These are phyloP conservation scores for Jatropha curcas DNA, from an alignment of 345 rosid species.

Conservation along the genomic window DNA sequence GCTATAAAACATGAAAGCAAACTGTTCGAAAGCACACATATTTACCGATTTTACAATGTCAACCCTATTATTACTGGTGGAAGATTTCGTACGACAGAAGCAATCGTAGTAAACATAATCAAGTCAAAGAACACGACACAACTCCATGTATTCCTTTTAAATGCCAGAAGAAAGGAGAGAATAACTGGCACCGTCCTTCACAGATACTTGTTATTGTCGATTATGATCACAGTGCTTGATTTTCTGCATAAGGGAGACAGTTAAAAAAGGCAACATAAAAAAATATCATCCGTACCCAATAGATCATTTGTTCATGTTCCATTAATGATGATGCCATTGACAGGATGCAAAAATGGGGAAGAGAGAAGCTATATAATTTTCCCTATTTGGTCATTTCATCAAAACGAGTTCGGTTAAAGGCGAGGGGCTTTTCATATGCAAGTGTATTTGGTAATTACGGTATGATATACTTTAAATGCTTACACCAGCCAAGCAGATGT, in stretches of 20 bases:
- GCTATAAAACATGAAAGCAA: conserved; percentile 7
- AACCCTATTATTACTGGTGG: not conserved
- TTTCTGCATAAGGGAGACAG: conserved; percentile 7
- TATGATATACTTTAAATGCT: not conserved
- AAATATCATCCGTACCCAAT: not conserved
- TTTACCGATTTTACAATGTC: conserved; percentile 10
- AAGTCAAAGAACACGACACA: not conserved
- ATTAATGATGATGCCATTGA: no score
- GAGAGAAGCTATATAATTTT: no score
- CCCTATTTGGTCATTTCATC: no score
- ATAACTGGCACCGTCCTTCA: not conserved
- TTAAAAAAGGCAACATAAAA: not conserved
- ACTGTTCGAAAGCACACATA: conserved; percentile 7
- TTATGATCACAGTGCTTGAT: conserved; percentile 6
- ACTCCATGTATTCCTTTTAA: not conserved
- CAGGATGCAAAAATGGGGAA: no score
- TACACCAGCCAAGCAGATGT: not conserved
- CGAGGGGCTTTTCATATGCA: no score
- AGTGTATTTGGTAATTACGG: no score
- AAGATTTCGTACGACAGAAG: not conserved
- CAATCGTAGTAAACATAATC: not conserved
- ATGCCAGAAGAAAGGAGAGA: not conserved
- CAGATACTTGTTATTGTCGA: not conserved
- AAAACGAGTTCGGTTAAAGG: no score
- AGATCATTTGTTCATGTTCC: no score